phyloP scores from a whole-genome alignment of 2,329 filamentous ascomycete genomes.

The Gremmenia infestans region DNA sequence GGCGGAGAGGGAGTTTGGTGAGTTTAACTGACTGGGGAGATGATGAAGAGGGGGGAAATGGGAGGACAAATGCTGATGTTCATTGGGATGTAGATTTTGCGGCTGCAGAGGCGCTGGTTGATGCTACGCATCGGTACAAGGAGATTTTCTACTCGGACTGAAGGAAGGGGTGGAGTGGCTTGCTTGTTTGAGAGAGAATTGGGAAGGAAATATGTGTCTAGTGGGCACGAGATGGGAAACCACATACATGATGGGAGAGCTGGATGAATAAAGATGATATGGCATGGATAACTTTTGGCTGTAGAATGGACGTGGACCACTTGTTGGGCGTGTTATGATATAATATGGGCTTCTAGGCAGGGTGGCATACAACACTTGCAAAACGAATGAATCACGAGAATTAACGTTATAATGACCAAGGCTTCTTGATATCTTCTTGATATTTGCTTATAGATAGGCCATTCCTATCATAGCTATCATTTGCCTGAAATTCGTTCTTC shows the following conservation, averaged over 20 bases:
- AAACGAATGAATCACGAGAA: no score
- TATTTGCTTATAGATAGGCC: no score
- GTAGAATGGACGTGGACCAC: no score
- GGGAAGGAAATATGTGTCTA: background rate
- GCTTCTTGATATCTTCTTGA: no score
- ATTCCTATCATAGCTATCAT: no score
- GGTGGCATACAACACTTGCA: no score
- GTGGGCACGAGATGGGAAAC: background rate
- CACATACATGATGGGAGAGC: background rate
- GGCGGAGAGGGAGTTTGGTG: conserved; percentile 51
- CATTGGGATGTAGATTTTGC: conserved; percentile 48
- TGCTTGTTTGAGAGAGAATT: background rate
- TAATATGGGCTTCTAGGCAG: no score
- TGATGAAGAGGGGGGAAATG: background rate
- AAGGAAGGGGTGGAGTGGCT: background rate
- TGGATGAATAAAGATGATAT: no score
- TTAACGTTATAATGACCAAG: no score
- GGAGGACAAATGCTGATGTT: background rate
- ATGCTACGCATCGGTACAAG: conserved; percentile 77
- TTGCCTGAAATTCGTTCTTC: background rate
- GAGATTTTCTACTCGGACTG: conserved; percentile 62
- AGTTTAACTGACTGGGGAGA: conserved; percentile 31
- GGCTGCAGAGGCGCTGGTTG: conserved; percentile 73
- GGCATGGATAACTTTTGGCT: no score
- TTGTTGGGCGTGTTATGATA: no score